Evolutionary conservation across 495 filamentous ascomycete species (phyloP).

Genomic region (Penicillium lagena): DNA sequence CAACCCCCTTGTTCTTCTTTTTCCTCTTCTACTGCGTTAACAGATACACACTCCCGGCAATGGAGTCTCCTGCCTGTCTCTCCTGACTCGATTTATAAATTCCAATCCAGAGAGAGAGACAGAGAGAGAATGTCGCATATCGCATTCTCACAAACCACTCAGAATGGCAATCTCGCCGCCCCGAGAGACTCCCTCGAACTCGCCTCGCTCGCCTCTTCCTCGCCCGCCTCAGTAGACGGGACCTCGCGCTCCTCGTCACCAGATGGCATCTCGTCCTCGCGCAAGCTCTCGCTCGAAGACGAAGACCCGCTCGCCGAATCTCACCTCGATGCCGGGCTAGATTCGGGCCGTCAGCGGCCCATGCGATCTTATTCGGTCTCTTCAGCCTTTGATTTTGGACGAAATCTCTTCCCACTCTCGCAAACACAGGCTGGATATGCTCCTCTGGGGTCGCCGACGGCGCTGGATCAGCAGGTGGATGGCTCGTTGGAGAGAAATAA

Average conservation of each 20-base stretch:
- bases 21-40: no score
- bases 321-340: constrained; percentile 39
- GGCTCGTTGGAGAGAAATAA: constrained; percentile 86
- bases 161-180: constrained; percentile 22
- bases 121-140: constrained; percentile 29
- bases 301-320: constrained; percentile 69
- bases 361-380: constrained; percentile 78
- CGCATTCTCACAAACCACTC: constrained; percentile 20
- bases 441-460: constrained; percentile 66
- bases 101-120: constrained; percentile 1
- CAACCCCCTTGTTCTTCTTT: not conserved
- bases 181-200: constrained; percentile 93
- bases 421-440: constrained; percentile 77
- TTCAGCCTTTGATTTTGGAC: constrained; percentile 89
- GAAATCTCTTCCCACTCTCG: constrained; percentile 88
- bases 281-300: constrained; percentile 80
- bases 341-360: constrained; percentile 41
- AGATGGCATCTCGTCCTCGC: constrained; percentile 83
- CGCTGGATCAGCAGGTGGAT: constrained; percentile 42
- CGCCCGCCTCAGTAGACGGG: constrained; percentile 42
- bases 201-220: constrained; percentile 82
- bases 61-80: constrained; percentile 12
- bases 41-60: constrained; percentile 4
- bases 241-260: constrained; percentile 68
- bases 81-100: not conserved